phyloP scores from a whole-genome alignment of 106 monocot species.

The Ottelia alismoides region DNA sequence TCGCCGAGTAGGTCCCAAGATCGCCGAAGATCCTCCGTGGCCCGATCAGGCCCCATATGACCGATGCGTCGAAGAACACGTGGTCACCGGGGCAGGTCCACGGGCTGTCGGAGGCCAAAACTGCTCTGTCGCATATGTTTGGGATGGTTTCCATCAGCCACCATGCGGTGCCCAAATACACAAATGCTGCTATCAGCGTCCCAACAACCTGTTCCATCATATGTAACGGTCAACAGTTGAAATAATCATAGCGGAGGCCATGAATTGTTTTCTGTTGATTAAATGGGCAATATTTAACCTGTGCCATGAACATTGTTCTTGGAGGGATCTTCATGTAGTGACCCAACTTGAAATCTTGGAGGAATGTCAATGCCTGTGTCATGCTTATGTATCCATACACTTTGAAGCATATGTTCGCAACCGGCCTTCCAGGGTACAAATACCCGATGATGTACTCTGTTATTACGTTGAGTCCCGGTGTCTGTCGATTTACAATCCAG shows the following conservation, averaged over 20 bases:
- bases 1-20: slow-evolving; percentile 17
- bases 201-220: slow-evolving; percentile 20
- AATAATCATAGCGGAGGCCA: too few species aligned
- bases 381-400: slow-evolving; percentile 22
- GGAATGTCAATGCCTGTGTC: slow-evolving; percentile 18
- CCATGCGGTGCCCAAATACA: slow-evolving; percentile 16
- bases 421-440: slow-evolving; percentile 27
- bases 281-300: slow-evolving; percentile 7
- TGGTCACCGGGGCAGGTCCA: slow-evolving; percentile 25
- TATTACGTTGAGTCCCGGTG: slow-evolving; percentile 27
- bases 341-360: slow-evolving; percentile 30
- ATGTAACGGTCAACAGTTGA: too few species aligned
- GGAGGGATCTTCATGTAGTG: slow-evolving; percentile 44
- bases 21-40: slow-evolving; percentile 22
- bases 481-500: slow-evolving; percentile 2
- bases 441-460: slow-evolving; percentile 41
- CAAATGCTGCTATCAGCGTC: slow-evolving; percentile 15
- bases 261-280: too few species aligned
- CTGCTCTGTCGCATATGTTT: slow-evolving; percentile 15
- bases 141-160: slow-evolving; percentile 23
- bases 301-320: slow-evolving; percentile 27
- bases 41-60: slow-evolving; percentile 28
- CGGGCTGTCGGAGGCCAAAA: slow-evolving; percentile 9
- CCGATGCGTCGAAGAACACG: slow-evolving; percentile 23
- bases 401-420: slow-evolving; percentile 24